Conservation (phyloP, 805 yeast species). For the Pichia paraexigua region DNA sequence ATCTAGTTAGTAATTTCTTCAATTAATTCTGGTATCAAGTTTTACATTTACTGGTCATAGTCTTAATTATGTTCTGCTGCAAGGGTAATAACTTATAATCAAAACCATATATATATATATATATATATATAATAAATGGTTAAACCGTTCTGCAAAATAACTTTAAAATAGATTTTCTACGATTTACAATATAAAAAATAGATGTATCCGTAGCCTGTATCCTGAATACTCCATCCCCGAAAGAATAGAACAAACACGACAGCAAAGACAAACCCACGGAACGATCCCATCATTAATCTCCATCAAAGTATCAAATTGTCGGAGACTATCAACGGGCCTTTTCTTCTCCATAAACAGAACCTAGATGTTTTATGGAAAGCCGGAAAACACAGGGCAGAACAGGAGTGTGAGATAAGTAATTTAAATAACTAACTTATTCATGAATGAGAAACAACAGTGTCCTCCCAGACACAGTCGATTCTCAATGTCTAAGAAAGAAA, state of each 20-base stretch:
- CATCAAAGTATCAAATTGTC: constrained; percentile 24
- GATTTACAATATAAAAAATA: neutral
- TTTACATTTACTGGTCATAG: too few species aligned
- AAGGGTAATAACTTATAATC: too few species aligned
- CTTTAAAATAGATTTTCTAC: too few species aligned
- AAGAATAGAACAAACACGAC: neutral
- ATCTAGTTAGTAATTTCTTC: too few species aligned
- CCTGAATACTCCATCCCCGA: neutral
- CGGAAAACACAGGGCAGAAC: constrained; percentile 25
- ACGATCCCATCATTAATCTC: constrained; percentile 21
- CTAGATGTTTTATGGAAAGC: constrained; percentile 22
- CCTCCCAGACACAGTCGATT: neutral
- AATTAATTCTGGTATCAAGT: too few species aligned
- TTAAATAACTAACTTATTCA: neutral
- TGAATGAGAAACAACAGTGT: neutral
- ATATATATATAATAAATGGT: too few species aligned
- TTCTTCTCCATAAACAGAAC: constrained; percentile 30
- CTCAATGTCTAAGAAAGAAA: neutral
- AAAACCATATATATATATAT: too few species aligned
- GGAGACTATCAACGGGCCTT: constrained; percentile 13
- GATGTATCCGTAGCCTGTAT: constrained; percentile 3
- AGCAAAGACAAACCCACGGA: constrained; percentile 2
- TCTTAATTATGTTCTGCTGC: too few species aligned
- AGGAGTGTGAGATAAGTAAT: constrained; percentile 15
- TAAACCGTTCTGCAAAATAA: too few species aligned